Evolutionary conservation across 352 stramenopile genomes (phyloP).

Genomic region (Phytophthora sp.): DNA sequence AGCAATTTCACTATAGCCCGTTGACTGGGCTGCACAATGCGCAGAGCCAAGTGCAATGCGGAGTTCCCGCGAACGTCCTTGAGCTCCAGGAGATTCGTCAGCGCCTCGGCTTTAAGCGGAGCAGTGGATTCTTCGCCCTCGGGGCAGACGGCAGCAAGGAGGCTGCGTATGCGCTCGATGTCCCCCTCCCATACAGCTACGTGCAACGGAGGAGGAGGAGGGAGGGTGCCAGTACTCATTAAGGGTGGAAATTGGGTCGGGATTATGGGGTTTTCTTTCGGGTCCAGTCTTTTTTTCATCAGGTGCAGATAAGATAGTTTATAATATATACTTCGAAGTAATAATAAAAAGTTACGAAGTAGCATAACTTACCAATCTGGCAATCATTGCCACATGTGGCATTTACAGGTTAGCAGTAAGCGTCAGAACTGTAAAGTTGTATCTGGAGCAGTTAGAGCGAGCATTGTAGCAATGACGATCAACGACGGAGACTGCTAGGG

Average conservation of each 20-base stretch:
- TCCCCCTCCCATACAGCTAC: constrained; percentile 79
- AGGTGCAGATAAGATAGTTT: too few relatives aligned
- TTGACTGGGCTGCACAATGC: constrained; percentile 67
- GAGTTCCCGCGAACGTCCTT: constrained; percentile 74
- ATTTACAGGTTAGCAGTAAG: too few relatives aligned
- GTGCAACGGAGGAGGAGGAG: constrained; percentile 44
- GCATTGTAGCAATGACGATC: too few relatives aligned
- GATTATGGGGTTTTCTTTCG: too few relatives aligned
- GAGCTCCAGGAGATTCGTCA: constrained; percentile 54
- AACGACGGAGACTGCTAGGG: constrained; percentile 16
- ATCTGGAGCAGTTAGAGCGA: too few relatives aligned
- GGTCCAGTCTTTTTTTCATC: too few relatives aligned
- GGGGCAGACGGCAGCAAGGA: constrained; percentile 40
- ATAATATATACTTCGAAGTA: too few relatives aligned
- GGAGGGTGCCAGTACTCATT: neutral
- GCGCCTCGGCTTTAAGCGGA: constrained; percentile 8
- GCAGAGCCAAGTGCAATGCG: constrained; percentile 73
- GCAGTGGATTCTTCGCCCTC: constrained; percentile 16
- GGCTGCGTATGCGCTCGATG: constrained; percentile 32
- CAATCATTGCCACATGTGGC: too few relatives aligned
- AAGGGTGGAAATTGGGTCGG: neutral
- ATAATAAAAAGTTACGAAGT: too few relatives aligned
- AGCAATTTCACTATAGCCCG: constrained; percentile 64
- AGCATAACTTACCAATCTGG: too few relatives aligned
- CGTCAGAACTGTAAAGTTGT: too few relatives aligned